Conservation (phyloP, 257 asterid species). For the Galeopsis tetrahit region DNA sequence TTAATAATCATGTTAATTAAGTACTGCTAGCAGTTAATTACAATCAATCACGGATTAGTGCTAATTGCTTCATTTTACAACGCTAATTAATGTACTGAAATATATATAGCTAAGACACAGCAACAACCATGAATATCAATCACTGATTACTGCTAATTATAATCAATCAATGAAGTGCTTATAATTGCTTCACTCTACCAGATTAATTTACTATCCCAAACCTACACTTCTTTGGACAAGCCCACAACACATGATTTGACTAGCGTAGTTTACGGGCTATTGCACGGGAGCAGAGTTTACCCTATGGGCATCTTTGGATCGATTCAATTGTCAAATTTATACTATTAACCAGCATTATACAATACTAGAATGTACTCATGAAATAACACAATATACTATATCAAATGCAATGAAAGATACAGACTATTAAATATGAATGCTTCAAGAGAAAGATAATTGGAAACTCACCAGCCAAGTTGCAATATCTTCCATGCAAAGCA, state of each 20-base stretch:
- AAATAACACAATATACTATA: background rate
- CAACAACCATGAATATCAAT: background rate
- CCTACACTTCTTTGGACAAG: no score
- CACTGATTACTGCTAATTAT: background rate
- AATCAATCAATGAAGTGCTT: background rate
- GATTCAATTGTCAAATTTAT: background rate
- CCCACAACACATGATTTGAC: no score
- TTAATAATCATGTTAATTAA: background rate
- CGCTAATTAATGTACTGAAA: background rate
- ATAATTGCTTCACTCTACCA: background rate
- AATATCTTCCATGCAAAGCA: conserved; percentile 52
- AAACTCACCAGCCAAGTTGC: conserved; percentile 28
- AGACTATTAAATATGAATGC: background rate
- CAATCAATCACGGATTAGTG: background rate
- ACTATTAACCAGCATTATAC: background rate
- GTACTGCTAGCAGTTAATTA: background rate
- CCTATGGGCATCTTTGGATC: no score
- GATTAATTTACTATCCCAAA: background rate
- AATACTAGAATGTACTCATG: no score
- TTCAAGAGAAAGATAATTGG: background rate
- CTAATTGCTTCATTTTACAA: background rate
- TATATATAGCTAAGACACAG: background rate
- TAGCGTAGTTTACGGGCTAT: no score
- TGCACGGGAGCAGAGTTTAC: no score
- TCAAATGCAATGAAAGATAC: background rate